These are phyloP conservation scores for Melanogaster broomeanus DNA, from an alignment of 768 basidiomycete species.

Conservation along the genomic window DNA sequence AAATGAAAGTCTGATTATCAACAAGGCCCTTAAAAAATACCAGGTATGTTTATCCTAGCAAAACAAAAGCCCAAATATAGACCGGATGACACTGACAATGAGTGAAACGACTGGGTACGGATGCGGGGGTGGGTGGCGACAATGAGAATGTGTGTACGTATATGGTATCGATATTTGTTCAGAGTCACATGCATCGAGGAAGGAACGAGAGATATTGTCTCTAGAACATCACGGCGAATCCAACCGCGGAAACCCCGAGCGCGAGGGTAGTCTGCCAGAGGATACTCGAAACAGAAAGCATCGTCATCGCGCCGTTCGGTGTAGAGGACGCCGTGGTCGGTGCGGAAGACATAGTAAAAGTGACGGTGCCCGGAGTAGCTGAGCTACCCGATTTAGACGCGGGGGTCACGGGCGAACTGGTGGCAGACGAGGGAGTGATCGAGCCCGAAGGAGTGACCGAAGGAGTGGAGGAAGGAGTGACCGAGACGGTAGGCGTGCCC, in stretches of 20 bases:
- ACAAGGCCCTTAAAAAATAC: not conserved
- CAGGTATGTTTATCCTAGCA: too few relatives aligned
- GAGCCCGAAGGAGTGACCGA: conserved; percentile 10
- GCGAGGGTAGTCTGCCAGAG: conserved; percentile 16
- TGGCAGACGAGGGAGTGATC: too few relatives aligned
- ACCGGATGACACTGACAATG: not conserved
- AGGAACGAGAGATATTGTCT: not conserved
- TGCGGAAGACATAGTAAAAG: not conserved
- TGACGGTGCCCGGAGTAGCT: not conserved
- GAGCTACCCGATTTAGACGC: not conserved
- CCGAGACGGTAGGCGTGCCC: not conserved
- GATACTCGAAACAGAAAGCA: conserved; percentile 1
- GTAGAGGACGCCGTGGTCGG: not conserved
- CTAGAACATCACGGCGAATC: conserved; percentile 21
- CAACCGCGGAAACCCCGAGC: conserved; percentile 20
- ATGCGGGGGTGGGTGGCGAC: not conserved
- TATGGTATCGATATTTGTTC: not conserved
- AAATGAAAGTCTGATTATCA: not conserved
- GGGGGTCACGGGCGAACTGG: not conserved
- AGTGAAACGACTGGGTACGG: not conserved
- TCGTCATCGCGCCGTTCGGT: conserved; percentile 8
- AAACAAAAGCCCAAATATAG: not conserved
- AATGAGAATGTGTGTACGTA: not conserved
- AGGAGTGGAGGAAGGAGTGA: not conserved
- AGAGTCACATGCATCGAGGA: not conserved